Conservation (phyloP, 2,329 filamentous ascomycete species). For the Elsinoe necatrix region DNA sequence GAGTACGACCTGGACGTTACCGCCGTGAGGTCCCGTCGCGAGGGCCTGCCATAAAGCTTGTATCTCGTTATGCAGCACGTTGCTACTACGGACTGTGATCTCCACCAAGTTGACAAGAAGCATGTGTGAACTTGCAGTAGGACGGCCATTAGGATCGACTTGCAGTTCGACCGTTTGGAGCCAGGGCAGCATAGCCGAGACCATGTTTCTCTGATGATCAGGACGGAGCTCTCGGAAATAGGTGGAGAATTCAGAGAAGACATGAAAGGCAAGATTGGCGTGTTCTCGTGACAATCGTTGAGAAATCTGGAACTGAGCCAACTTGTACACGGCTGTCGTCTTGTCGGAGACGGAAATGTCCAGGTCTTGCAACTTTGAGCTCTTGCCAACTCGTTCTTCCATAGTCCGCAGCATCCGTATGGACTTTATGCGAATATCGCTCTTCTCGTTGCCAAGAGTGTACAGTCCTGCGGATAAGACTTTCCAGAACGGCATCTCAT, state of each 20-base stretch:
- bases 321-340: conserved; percentile 94
- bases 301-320: conserved; percentile 94
- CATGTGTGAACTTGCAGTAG: conserved; percentile 87
- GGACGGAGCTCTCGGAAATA: conserved; percentile 85
- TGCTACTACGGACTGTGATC: conserved; percentile 88
- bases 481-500: conserved; percentile 82
- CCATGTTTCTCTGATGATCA: conserved; percentile 81
- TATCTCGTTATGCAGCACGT: conserved; percentile 86
- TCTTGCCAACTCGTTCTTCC: conserved; percentile 74
- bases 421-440: conserved; percentile 80
- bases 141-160: conserved; percentile 82
- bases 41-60: conserved; percentile 96
- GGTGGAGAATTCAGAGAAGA: conserved; percentile 90
- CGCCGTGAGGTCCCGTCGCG: conserved; percentile 82
- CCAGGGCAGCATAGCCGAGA: conserved; percentile 92
- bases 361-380: conserved; percentile 89
- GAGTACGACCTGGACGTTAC: conserved; percentile 87
- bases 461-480: conserved; percentile 81
- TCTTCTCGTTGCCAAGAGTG: conserved; percentile 85
- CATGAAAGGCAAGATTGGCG: conserved; percentile 77
- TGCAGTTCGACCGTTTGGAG: conserved; percentile 90
- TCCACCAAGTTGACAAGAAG: conserved; percentile 90
- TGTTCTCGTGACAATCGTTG: conserved; percentile 83
- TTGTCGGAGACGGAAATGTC: conserved; percentile 98
- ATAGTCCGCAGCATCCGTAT: conserved; percentile 70